These are phyloP conservation scores for Talaromyces stipitatus DNA, from an alignment of 495 filamentous ascomycete species.

Conservation along the genomic window DNA sequence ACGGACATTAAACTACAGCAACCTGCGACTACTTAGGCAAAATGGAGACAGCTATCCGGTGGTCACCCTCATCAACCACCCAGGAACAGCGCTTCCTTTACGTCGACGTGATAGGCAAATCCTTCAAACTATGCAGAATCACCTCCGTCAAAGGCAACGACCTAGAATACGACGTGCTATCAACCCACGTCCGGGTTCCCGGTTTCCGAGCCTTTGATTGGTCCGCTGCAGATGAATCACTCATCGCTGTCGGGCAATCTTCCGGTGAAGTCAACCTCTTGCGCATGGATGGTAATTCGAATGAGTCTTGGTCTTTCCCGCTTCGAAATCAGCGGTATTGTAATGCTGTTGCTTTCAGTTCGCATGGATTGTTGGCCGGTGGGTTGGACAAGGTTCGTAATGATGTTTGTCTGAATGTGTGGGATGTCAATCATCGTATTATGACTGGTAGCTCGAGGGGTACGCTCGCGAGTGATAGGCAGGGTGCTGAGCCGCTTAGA, in stretches of 20 bases:
- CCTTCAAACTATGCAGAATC: constrained; percentile 72
- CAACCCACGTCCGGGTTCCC: constrained; percentile 74
- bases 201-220: constrained; percentile 89
- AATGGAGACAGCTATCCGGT: constrained; percentile 73
- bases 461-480: constrained; percentile 24
- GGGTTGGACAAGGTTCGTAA: constrained; percentile 87
- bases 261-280: constrained; percentile 80
- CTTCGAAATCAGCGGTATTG: constrained; percentile 82
- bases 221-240: constrained; percentile 68
- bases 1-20: background rate
- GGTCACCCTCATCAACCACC: constrained; percentile 73
- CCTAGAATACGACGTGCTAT: constrained; percentile 60
- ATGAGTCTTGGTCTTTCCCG: constrained; percentile 60
- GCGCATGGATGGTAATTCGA: constrained; percentile 59
- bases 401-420: constrained; percentile 88
- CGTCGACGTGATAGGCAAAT: constrained; percentile 73
- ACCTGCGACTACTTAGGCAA: too few species aligned
- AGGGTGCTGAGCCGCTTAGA: constrained; percentile 52
- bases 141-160: constrained; percentile 47
- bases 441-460: constrained; percentile 27
- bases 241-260: constrained; percentile 78
- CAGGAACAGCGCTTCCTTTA: constrained; percentile 66
- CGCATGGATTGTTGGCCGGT: constrained; percentile 68
- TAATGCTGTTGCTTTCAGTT: constrained; percentile 86
- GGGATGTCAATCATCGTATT: constrained; percentile 71